Conservation (phyloP, 106 monocot genomes). For the Narthecium ossifragum region DNA sequence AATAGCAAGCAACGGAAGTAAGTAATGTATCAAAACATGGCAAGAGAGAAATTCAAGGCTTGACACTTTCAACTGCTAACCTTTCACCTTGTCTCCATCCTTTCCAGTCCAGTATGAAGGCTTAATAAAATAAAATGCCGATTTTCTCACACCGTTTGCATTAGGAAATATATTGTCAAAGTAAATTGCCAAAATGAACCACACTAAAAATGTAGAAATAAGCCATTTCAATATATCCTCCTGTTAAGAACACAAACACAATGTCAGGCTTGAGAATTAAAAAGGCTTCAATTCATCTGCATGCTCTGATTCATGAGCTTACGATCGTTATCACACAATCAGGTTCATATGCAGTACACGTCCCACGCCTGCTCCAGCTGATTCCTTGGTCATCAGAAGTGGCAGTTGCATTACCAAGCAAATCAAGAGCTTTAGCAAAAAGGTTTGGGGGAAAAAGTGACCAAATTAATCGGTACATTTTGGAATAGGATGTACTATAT, state of each 20-base stretch:
- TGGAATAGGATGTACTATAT: conserved; percentile 21
- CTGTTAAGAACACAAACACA: conserved; percentile 26
- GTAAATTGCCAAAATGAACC: conserved; percentile 85
- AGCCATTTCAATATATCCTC: conserved; percentile 77
- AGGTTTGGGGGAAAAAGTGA: conserved; percentile 86
- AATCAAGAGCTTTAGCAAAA: conserved; percentile 64
- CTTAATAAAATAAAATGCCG: conserved; percentile 65
- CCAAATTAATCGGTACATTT: conserved; percentile 41
- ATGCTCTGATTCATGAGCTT: conserved; percentile 13
- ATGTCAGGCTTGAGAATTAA: conserved; percentile 1
- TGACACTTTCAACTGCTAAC: conserved; percentile 14
- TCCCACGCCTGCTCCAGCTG: conserved; percentile 52
- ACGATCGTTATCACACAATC: conserved; percentile 82
- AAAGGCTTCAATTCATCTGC: not conserved
- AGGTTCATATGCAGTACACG: conserved; percentile 33
- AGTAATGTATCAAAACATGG: not conserved
- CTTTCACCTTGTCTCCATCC: conserved; percentile 72
- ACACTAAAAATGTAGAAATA: conserved; percentile 71
- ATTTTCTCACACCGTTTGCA: conserved; percentile 76
- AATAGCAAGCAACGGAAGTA: conserved; percentile 9
- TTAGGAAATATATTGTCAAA: conserved; percentile 84
- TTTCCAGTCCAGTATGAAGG: conserved; percentile 84
- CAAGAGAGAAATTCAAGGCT: not conserved
- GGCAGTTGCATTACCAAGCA: conserved; percentile 69
- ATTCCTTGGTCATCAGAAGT: conserved; percentile 65